Evolutionary conservation across 768 basidiomycete species (phyloP), one percentile per base, ranked within the genome.

Genomic region (Ramaria sp.): DNA sequence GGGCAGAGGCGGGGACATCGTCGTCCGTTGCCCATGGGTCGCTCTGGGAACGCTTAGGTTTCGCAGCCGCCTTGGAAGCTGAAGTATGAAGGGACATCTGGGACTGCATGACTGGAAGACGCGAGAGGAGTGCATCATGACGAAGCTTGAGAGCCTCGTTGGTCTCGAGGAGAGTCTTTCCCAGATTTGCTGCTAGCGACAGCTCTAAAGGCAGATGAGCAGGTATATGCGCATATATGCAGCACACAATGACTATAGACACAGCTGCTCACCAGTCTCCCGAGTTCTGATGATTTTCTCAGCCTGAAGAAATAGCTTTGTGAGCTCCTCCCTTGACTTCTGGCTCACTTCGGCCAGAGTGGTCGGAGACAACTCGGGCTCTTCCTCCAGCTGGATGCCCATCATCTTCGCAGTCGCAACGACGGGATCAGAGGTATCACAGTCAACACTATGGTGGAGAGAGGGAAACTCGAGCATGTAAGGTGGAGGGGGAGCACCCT

Each of bases 261-360:
- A 36, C 47, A 22, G 32, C n/a, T 43, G 67, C 81, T 48, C 64
- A 86, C 89, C 88, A 59, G 76, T 77, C 68, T 87, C 88, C 37
- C 88, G 74, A 56, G 82, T 79, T 64, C 80, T 83, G 59, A 92
- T 89, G 47, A 90, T 71, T 56, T 71, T 79, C 58, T 85, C 83
- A 0, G 88, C 89, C 64, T 82, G 81, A 43, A 79, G 68, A 34
- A 92, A 74, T 41, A 91, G 71, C 41, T 76, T 75, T 3, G 81
- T 73, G 43, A 92, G 73, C 61, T 88, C 85, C 61, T 84, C 86
- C 37, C 79, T 74, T n/a, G 85, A 85, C 62, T 71, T 77, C 59
- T 82, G 83, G 56, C 60, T 55, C 20, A 64, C 50, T 16, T 51
- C 50, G 18, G 49, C 22, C 9, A 32, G 28, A 25, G 38, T 52